Conservation (phyloP, 2,329 filamentous ascomycete genomes). For the Claviceps paspali region DNA sequence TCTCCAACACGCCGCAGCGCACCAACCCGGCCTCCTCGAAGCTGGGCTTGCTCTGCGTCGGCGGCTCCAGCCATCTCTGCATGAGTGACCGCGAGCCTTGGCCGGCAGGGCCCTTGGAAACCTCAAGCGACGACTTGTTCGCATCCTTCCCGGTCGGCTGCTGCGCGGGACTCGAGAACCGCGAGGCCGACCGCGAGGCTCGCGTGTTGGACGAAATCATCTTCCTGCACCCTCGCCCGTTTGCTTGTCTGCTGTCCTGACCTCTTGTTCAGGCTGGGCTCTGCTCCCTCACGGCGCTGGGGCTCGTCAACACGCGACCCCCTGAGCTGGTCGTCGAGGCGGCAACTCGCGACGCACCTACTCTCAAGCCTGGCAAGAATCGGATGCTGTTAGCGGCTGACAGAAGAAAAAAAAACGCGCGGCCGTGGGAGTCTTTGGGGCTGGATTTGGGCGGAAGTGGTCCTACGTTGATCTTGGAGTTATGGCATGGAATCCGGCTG, state of each 20-base stretch:
- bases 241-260: background rate
- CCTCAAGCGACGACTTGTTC: slow-evolving; percentile 22
- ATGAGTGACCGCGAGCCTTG: slow-evolving; percentile 33
- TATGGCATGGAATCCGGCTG: slow-evolving; percentile 18
- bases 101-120: slow-evolving; percentile 19
- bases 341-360: slow-evolving; percentile 14
- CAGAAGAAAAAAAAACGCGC: slow-evolving; percentile 2
- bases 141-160: slow-evolving; percentile 10
- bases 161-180: slow-evolving; percentile 38
- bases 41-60: slow-evolving; percentile 47
- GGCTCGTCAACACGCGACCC: background rate
- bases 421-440: background rate
- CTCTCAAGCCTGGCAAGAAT: slow-evolving; percentile 14
- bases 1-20: slow-evolving; percentile 61
- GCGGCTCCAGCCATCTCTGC: slow-evolving; percentile 43
- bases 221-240: slow-evolving; percentile 6
- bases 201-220: slow-evolving; percentile 30
- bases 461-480: slow-evolving; percentile 14
- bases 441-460: no score
- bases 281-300: slow-evolving; percentile 1
- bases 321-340: slow-evolving; percentile 7
- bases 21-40: slow-evolving; percentile 66
- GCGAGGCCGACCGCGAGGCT: slow-evolving; percentile 32
- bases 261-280: background rate
- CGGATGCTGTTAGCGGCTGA: slow-evolving; percentile 7